Conservation (phyloP, 768 basidiomycete genomes). For the Mrakia hoshinonis region DNA sequence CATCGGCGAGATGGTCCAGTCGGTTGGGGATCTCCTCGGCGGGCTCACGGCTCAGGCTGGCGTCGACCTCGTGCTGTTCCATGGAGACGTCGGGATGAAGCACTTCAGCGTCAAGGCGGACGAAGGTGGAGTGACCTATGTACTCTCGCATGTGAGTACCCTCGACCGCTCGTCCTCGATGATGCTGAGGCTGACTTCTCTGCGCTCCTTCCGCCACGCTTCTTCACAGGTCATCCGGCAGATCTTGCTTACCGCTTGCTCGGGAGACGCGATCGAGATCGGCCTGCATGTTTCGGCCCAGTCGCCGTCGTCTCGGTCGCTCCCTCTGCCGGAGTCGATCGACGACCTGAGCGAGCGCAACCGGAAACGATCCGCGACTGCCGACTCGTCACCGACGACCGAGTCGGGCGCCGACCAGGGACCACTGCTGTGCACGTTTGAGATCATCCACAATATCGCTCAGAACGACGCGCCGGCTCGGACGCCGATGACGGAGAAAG, state of each 20-base stretch:
- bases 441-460: slow-evolving; percentile 50
- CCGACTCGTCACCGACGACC: slow-evolving; percentile 31
- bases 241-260: slow-evolving; percentile 58
- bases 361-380: slow-evolving; percentile 11
- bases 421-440: slow-evolving; percentile 53
- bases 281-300: slow-evolving; percentile 51
- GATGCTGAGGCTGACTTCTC: slow-evolving; percentile 19
- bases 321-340: slow-evolving; percentile 1
- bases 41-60: slow-evolving; percentile 71
- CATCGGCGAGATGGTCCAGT: slow-evolving; percentile 81
- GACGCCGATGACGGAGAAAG: slow-evolving; percentile 22
- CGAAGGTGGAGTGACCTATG: slow-evolving; percentile 72
- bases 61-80: slow-evolving; percentile 85
- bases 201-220: slow-evolving; percentile 12
- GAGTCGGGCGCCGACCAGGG: slow-evolving; percentile 36
- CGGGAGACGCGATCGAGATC: slow-evolving; percentile 75
- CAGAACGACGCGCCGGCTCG: slow-evolving; percentile 20
- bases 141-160: slow-evolving; percentile 68
- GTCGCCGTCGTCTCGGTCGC: slow-evolving; percentile 34
- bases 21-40: slow-evolving; percentile 75
- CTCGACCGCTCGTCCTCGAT: neutral
- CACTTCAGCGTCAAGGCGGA: slow-evolving; percentile 77
- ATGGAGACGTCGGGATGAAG: slow-evolving; percentile 79
- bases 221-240: slow-evolving; percentile 68
- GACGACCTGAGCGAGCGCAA: slow-evolving; percentile 3